Evolutionary conservation across 441 rosid species (phyloP), one percentile per base, ranked within the genome.

Genomic region (Iberis amara): DNA sequence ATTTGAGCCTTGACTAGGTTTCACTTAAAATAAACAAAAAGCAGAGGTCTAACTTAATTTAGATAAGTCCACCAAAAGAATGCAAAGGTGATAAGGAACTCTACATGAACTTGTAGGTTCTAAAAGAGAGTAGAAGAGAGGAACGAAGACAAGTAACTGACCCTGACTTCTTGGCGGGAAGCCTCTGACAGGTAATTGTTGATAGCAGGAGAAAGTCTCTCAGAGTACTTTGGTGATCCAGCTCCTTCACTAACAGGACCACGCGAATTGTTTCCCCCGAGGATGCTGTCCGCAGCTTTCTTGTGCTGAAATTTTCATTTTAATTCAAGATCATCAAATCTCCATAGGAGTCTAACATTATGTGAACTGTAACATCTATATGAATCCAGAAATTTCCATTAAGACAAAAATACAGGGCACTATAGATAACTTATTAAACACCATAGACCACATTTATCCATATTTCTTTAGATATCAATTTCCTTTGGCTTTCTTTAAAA

Each of bases 91-190:
- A 7, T 33, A 37, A 9, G 10, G 39, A 50, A 33, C 30, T 32
- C 38, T 21, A 48, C 30, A 49, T 38, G 15, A 28, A 66, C 14
- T 51, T 14, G 51, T 32, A 39, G 42, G 64, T 33, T 39, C 35
- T 33, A 15, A 40, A 7, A 52, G 4, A 52, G 24, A 15, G 14
- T 27, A 15, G 26, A 53, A 7, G 56, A 46, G 47, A 53, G 23
- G 52, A 52, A 46, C 40, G 39, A 52, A 39, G 41, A 52, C 49
- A 53, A 63, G 55, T 45, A 68, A 67, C 89, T 76, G 64, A 89
- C 96, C 73, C 94, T 82, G 64, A 94, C 91, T 83, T 94, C 99
- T 69, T 94, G 97, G 31, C 99, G 80, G 49, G 99, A 87, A 46
- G 99, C 99, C 80, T 94, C 97, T 48, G 97, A 89, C 47, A 94